These are phyloP conservation scores for Anethum foeniculum DNA, from an alignment of 140 eudicot species.

Conservation along the genomic window DNA sequence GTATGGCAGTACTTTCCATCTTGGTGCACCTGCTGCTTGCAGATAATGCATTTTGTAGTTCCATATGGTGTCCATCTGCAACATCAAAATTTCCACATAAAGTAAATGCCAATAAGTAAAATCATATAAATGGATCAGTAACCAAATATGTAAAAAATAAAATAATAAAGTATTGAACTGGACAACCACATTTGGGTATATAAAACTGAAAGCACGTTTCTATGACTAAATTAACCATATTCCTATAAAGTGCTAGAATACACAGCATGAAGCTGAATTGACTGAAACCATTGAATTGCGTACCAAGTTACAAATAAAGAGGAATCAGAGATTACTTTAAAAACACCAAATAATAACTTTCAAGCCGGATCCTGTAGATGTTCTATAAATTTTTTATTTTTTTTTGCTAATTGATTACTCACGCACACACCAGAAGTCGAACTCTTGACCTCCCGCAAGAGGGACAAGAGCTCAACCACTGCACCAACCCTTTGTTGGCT, in stretches of 20 bases:
- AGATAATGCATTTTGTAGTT: conserved; percentile 73
- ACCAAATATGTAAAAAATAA: background rate
- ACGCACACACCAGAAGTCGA: too few species aligned
- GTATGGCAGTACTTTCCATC: conserved; percentile 92
- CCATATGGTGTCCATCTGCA: conserved; percentile 97
- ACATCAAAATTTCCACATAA: background rate
- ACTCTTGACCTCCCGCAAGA: too few species aligned
- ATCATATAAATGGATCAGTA: background rate
- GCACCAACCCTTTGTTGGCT: too few species aligned
- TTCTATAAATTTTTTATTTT: too few species aligned
- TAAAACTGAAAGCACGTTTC: background rate
- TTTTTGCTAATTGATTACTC: too few species aligned
- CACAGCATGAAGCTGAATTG: background rate
- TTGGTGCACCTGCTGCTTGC: conserved; percentile 99
- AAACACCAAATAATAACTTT: background rate
- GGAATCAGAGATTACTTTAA: background rate
- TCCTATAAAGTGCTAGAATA: background rate
- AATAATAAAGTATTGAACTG: background rate
- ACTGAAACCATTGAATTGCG: background rate
- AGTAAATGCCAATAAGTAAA: background rate
- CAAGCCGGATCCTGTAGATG: background rate
- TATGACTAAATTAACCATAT: background rate
- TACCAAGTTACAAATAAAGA: too few species aligned
- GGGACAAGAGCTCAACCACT: too few species aligned
- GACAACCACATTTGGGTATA: background rate